Percentiles rank a stretch among this genome's conserved stretches.
Conservation (phyloP, 2,329 filamentous ascomycete genomes). For the Magnaporthiopsis incrustans region DNA sequence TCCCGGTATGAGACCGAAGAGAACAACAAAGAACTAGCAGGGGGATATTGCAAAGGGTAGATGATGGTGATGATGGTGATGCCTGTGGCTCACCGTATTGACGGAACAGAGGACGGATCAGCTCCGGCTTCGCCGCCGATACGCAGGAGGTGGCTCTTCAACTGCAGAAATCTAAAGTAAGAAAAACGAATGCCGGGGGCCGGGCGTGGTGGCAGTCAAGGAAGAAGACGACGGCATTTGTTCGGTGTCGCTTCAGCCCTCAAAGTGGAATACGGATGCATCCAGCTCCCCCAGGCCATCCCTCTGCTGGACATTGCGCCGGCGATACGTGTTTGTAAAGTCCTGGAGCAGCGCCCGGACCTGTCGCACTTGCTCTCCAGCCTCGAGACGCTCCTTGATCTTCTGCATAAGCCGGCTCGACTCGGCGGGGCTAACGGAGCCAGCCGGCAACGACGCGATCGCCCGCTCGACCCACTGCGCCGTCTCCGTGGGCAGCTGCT, state of each 20-base stretch:
- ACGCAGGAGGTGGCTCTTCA: neutral
- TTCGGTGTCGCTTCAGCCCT: neutral
- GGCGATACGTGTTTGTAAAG: constrained; percentile 89
- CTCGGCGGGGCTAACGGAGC: constrained; percentile 73
- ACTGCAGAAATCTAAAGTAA: too few species aligned
- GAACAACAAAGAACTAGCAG: neutral
- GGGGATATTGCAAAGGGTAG: too few species aligned
- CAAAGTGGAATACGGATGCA: constrained; percentile 24
- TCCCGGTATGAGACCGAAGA: neutral
- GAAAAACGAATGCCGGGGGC: too few species aligned
- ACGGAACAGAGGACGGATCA: neutral
- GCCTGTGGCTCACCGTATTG: neutral
- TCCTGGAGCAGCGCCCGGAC: constrained; percentile 84
- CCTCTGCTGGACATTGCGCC: constrained; percentile 89
- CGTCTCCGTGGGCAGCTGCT: constrained; percentile 73
- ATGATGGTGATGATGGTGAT: too few species aligned
- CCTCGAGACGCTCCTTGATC: constrained; percentile 67
- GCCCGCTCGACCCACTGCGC: constrained; percentile 77
- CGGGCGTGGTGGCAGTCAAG: too few species aligned
- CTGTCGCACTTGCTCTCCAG: constrained; percentile 58
- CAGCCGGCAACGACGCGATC: constrained; percentile 72
- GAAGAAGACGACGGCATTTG: too few species aligned
- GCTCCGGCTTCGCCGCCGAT: neutral
- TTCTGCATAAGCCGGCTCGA: constrained; percentile 72
- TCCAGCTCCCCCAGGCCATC: constrained; percentile 85